Conservation (phyloP, 495 filamentous ascomycete genomes). For the Aspergillus indologenus region DNA sequence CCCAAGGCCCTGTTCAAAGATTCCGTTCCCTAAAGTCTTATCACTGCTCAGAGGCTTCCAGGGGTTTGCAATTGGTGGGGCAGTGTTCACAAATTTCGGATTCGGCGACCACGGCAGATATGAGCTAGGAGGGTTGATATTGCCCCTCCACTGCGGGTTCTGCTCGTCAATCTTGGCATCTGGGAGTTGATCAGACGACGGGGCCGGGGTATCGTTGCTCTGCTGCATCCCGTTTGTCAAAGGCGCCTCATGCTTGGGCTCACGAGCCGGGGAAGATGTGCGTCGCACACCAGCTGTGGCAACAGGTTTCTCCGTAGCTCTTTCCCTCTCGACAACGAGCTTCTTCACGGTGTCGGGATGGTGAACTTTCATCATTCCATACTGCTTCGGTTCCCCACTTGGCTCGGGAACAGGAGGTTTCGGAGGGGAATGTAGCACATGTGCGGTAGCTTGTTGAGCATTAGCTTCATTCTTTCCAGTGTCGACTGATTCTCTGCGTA, state of each 20-base stretch:
- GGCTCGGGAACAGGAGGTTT: constrained; percentile 53
- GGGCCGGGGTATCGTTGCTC: constrained; percentile 20
- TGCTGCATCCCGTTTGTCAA: constrained; percentile 29
- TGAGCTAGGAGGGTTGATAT: constrained; percentile 33
- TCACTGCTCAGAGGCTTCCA: constrained; percentile 74
- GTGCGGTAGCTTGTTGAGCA: constrained; percentile 17
- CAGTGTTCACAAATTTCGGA: constrained; percentile 28
- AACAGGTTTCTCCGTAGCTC: constrained; percentile 34
- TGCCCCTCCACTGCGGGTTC: constrained; percentile 36
- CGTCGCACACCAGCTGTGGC: constrained; percentile 26
- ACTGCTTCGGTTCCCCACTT: constrained; percentile 52
- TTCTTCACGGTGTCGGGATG: constrained; percentile 48
- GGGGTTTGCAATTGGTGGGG: constrained; percentile 55
- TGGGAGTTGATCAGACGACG: constrained; percentile 15
- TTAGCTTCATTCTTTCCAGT: constrained; percentile 26
- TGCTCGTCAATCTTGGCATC: constrained; percentile 37
- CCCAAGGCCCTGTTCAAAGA: constrained; percentile 63
- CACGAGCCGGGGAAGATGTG: constrained; percentile 32
- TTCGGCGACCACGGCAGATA: constrained; percentile 42
- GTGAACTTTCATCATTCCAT: constrained; percentile 59
- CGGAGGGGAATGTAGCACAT: constrained; percentile 41
- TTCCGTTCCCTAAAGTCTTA: constrained; percentile 73
- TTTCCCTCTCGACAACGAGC: constrained; percentile 40
- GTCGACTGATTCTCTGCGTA: constrained; percentile 35
- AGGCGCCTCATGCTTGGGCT: constrained; percentile 31